Evolutionary conservation across 768 basidiomycete genomes (phyloP), one percentile per base, ranked within the genome.

Genomic region (Mycena leptocephala): DNA sequence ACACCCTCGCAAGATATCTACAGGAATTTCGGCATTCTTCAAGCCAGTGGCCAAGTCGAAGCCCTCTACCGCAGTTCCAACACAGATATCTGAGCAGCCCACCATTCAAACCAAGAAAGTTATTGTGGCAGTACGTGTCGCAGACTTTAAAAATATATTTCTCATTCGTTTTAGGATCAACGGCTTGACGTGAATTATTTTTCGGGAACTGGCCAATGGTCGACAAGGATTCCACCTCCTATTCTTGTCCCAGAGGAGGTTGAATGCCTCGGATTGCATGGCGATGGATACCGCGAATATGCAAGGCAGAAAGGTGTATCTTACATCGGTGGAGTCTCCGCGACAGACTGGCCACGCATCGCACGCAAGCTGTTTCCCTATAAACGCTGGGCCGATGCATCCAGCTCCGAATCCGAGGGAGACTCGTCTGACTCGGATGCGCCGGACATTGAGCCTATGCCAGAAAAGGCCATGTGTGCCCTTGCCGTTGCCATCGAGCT

Each of bases 281-380:
- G 68, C 16, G 55, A 70, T 6, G 56, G 68, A 11, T 70, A 70
- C n/a, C 68, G 30, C 2, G 39, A 58, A 30, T 59, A 58, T 46
- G 56, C 68, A 2, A 58, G 56, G 55, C 68, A 70, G 22, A 41
- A 22, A 5, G 68, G 68, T 3, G 28, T 7, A 1, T 58, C 55
- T 1, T 58, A 6, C 13, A 39, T 59, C 22, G 55, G 68, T 8
- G 68, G 68, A 20, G 56, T 70, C n/a, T 70, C 68, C 3, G 37
- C 68, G 2, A 70, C 30, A 1, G 68, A 28, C 3, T 70, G 56
- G 55, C 1, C 22, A 1, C 37, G 55, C 4, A 2, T 70, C 11
- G n/a, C 37, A 2, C 68, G 26, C n/a, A 4, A 1, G 13, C 39
- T 59, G 3, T 58, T 70, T 22, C 68, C 68, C 2, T 70, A 70